Evolutionary conservation across 1,139 yeast species (phyloP).

Genomic region (Kazachstania sp.): DNA sequence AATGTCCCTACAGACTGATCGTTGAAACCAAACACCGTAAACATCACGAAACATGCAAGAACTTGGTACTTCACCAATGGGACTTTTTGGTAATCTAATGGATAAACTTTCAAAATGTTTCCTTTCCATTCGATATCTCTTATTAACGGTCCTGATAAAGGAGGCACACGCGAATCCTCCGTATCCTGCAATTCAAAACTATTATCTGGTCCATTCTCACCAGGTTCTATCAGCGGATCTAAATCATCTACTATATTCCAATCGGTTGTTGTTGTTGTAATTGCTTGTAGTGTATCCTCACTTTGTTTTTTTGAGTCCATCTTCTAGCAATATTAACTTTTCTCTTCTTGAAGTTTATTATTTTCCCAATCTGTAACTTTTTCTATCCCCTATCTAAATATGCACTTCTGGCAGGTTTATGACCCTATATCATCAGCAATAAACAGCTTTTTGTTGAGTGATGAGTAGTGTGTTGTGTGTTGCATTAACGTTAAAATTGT

Average conservation of each 20-base stretch:
- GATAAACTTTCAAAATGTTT: conserved; percentile 18
- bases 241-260: neutral
- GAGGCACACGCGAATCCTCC: neutral
- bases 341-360: too few relatives aligned
- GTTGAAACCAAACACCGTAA: conserved; percentile 28
- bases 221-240: neutral
- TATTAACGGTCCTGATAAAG: neutral
- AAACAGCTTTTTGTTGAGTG: too few relatives aligned
- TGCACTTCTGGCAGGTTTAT: too few relatives aligned
- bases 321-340: too few relatives aligned
- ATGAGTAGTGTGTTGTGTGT: too few relatives aligned
- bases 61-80: conserved; percentile 24
- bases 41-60: conserved; percentile 22
- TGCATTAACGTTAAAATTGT: too few relatives aligned
- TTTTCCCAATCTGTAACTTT: too few relatives aligned
- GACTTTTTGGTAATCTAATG: conserved; percentile 22
- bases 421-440: too few relatives aligned
- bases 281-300: too few relatives aligned
- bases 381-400: too few relatives aligned
- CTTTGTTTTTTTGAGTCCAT: too few relatives aligned
- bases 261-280: neutral
- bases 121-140: conserved; percentile 23
- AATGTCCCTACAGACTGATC: conserved; percentile 30
- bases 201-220: neutral
- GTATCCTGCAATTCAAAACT: neutral